Conservation (phyloP, 805 yeast genomes). For the Diddensiella transvaalensis region DNA sequence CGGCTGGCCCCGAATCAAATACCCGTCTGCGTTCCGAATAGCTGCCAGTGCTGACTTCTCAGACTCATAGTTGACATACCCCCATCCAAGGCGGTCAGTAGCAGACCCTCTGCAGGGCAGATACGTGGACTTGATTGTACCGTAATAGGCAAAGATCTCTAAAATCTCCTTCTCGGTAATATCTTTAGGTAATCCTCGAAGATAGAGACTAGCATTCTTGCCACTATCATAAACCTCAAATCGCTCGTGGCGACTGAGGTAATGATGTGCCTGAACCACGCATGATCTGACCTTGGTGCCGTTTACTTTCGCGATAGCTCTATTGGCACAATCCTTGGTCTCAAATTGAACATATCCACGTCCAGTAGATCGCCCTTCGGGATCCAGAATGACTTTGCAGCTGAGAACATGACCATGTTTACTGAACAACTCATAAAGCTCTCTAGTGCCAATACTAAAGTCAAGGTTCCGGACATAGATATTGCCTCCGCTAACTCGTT, state of each 20-base stretch:
- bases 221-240: neutral
- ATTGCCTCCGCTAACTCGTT: conserved; percentile 1
- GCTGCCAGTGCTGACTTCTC: conserved; percentile 5
- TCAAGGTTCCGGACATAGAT: conserved; percentile 9
- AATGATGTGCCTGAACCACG: conserved; percentile 7
- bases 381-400: conserved; percentile 8
- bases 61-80: conserved; percentile 8
- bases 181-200: conserved; percentile 3
- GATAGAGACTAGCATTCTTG: conserved; percentile 6
- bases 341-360: conserved; percentile 14
- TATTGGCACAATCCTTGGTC: conserved; percentile 2
- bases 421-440: conserved; percentile 6
- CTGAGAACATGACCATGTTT: conserved; percentile 8
- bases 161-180: conserved; percentile 8
- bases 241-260: conserved; percentile 3
- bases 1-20: conserved; percentile 2
- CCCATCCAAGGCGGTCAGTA: conserved; percentile 10
- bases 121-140: conserved; percentile 5
- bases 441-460: conserved; percentile 1
- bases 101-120: conserved; percentile 2
- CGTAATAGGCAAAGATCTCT: conserved; percentile 5
- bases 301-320: conserved; percentile 8
- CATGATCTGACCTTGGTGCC: conserved; percentile 5
- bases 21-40: neutral
- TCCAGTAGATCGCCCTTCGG: conserved; percentile 5